Evolutionary conservation across 192 early-diverging fungal species (phyloP).

Genomic region (Backusella psychrophila): DNA sequence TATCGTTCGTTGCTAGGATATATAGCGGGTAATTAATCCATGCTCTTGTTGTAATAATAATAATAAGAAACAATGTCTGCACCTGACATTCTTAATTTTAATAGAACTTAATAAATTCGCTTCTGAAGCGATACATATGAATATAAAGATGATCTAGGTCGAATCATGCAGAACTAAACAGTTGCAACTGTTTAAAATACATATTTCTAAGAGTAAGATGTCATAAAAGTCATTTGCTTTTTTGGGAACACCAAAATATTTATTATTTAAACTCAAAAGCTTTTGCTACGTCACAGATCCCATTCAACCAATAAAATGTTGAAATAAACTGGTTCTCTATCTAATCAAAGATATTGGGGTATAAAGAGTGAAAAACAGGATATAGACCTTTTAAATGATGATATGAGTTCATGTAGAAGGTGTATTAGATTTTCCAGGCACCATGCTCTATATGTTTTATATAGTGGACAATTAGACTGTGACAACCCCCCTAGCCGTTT

Average conservation of each 20-base stretch:
- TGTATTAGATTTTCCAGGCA: background rate
- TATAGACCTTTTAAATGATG: background rate
- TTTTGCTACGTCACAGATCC: background rate
- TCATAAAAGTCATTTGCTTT: background rate
- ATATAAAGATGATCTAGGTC: background rate
- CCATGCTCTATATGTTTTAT: background rate
- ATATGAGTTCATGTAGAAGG: background rate
- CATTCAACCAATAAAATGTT: background rate
- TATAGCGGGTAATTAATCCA: background rate
- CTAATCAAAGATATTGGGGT: background rate
- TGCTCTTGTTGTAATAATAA: background rate
- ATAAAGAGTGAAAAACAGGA: background rate
- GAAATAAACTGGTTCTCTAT: background rate
- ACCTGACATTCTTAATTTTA: background rate
- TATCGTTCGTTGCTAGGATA: background rate
- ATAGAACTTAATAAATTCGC: background rate
- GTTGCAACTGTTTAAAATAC: background rate
- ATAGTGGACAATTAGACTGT: background rate
- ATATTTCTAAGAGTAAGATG: background rate
- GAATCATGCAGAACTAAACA: background rate
- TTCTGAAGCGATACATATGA: background rate
- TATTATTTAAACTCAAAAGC: background rate
- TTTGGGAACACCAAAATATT: background rate
- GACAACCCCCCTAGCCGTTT: constrained; percentile 11
- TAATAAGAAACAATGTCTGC: background rate